phyloP scores from a whole-genome alignment of 169 alveolate species.

The Plasmodium gaboni region DNA sequence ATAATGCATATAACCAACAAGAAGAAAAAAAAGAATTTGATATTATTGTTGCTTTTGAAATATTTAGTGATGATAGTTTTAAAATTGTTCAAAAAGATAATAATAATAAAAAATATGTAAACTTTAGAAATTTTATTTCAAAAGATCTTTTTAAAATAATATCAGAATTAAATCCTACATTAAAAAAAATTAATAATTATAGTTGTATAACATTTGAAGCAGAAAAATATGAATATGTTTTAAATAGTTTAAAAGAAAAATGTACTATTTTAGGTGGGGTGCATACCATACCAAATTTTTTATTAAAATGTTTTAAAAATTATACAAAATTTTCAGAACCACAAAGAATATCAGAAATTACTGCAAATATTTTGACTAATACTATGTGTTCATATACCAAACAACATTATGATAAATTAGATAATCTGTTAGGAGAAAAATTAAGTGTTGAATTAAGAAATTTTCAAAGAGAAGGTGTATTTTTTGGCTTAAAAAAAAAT shows the following conservation, averaged over 20 bases:
- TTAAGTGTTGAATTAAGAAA: slow-evolving; percentile 85
- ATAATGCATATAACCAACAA: slow-evolving; percentile 19
- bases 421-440: slow-evolving; percentile 78
- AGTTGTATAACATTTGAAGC: slow-evolving; percentile 78
- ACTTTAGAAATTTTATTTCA: slow-evolving; percentile 57
- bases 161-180: slow-evolving; percentile 54
- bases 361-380: slow-evolving; percentile 74
- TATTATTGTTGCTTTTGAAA: slow-evolving; percentile 71
- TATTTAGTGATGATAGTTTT: slow-evolving; percentile 35
- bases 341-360: slow-evolving; percentile 76
- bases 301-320: slow-evolving; percentile 78
- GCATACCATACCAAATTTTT: slow-evolving; percentile 83
- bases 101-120: slow-evolving; percentile 41
- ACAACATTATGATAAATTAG: slow-evolving; percentile 64
- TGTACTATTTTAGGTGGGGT: slow-evolving; percentile 77
- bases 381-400: slow-evolving; percentile 75
- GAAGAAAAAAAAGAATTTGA: slow-evolving; percentile 52
- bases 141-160: slow-evolving; percentile 61
- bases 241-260: slow-evolving; percentile 71
- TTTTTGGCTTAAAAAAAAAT: slow-evolving; percentile 92
- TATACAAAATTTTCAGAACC: slow-evolving; percentile 76
- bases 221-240: slow-evolving; percentile 77
- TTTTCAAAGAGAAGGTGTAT: slow-evolving; percentile 96
- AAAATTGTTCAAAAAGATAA: slow-evolving; percentile 70
- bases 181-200: slow-evolving; percentile 46